Evolutionary conservation across 176 grass and related monocot genomes (phyloP).

Genomic region (Zizania latifolia): DNA sequence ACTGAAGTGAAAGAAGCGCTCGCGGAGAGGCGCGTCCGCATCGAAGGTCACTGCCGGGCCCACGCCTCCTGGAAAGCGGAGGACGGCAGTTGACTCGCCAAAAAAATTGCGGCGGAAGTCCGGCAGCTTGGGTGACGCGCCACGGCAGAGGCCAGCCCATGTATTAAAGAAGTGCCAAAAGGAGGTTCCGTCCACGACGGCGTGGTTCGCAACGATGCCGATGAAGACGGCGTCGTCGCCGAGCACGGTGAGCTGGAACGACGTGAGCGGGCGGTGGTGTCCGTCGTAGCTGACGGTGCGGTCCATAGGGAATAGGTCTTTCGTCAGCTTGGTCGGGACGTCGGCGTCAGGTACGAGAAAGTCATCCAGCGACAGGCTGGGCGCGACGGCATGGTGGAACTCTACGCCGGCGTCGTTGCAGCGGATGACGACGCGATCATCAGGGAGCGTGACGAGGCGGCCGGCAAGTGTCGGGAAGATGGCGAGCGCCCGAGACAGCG

Average conservation of each 20-base stretch:
- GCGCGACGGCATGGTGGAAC: constrained; percentile 58
- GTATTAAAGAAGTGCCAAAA: constrained; percentile 92
- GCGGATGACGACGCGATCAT: constrained; percentile 55
- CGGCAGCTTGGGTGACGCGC: constrained; percentile 43
- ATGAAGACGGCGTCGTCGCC: constrained; percentile 76
- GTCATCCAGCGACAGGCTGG: constrained; percentile 32
- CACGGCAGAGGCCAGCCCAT: constrained; percentile 77
- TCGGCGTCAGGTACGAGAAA: constrained; percentile 59
- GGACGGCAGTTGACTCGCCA: constrained; percentile 66
- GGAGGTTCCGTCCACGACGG: constrained; percentile 85
- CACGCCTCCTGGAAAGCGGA: constrained; percentile 54
- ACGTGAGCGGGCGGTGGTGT: constrained; percentile 63
- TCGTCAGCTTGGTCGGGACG: constrained; percentile 54
- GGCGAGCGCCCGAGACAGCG: constrained; percentile 61
- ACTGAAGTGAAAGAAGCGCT: constrained; percentile 86
- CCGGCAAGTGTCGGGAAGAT: constrained; percentile 62
- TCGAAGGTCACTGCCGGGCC: constrained; percentile 77
- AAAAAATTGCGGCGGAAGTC: constrained; percentile 80
- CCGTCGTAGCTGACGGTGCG: constrained; percentile 74
- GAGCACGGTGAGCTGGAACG: constrained; percentile 88
- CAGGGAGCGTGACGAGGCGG: constrained; percentile 64
- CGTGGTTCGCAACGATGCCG: constrained; percentile 74
- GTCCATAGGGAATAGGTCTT: constrained; percentile 81
- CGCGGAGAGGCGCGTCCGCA: constrained; percentile 56
- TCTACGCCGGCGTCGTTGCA: constrained; percentile 81